Base-by-base conservation (phyloP, 257 asterid species). In the Gynochthodes officinalis region DNA sequence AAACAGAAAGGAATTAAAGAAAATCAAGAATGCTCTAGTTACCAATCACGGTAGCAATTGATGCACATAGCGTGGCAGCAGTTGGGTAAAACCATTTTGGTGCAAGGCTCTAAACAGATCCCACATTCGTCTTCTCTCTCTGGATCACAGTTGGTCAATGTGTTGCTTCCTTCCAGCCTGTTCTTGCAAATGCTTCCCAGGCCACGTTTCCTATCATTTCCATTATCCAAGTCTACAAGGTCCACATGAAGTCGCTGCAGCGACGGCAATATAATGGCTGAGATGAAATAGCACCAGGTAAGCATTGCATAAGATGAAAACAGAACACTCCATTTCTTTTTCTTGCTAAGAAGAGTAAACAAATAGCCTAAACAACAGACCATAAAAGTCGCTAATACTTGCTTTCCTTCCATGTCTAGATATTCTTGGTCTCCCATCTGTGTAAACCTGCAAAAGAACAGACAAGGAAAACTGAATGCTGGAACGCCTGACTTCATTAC, bases 21-120 rank as follows among this genome's bases (percentile, higher is more conserved):
- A 1, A 32, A 18, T 50, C 57, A 50, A 25, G 49, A 46, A 62
- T 25, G 90, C 91, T 78, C 86, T 80, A 48, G 80, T 89, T 81
- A 88, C 98, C 96, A 91, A 64, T 91, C 96, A 55, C 83, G 94
- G 33, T 86, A 93, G 76, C 98, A 93, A 77, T 86, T 91, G 67
- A 93, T 88, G 77, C 98, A 93, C 97, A 93, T 93, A 16, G 94
- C 90, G 23, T 91, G 97, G 74, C 96, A 93, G 81, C 98, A 93
- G 73, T 80, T 89, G 10, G 98, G 96, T 82, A 82, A 60, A 66
- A 90, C 97, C 87, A 93, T 87, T 83, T 88, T 91, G 76, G 97
- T 84, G 88, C 97, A 86, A 0, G 86, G 82, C 84, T 88, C 96
- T 74, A 93, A 84, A 83, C 98, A 93, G 83, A 89, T 89, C 12